Conservation (phyloP, 495 filamentous ascomycete genomes). For the Penicillium subrubescens region DNA sequence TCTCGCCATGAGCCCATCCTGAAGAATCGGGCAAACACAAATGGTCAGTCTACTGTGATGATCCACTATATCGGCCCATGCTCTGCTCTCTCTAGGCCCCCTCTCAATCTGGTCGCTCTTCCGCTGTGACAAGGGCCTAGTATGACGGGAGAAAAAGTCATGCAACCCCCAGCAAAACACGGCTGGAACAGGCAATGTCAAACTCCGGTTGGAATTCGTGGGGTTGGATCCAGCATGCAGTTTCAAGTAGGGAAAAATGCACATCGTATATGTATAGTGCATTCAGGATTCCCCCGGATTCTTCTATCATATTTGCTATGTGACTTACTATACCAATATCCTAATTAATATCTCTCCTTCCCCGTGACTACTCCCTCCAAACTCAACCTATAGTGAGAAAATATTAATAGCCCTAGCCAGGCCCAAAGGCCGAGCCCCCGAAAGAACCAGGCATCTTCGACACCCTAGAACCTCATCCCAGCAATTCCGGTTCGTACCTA, state of each 20-base stretch:
- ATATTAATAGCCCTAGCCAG: not conserved
- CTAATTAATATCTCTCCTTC: not conserved
- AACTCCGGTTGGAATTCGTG: not conserved
- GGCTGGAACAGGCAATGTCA: not conserved
- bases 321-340: not conserved
- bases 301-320: not conserved
- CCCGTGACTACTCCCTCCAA: not conserved
- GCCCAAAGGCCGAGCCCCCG: not conserved
- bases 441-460: not conserved
- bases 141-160: not conserved
- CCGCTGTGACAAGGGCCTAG: not conserved
- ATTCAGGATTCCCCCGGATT: not conserved
- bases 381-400: not conserved
- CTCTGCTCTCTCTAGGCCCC: not conserved
- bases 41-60: not conserved
- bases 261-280: not conserved
- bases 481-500: not conserved
- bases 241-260: not conserved
- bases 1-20: not conserved
- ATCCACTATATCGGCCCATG: constrained; percentile 1
- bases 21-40: not conserved
- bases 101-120: not conserved
- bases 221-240: not conserved
- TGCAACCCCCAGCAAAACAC: not conserved
- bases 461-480: not conserved